These are phyloP conservation scores for Argentina anserina DNA, from an alignment of 306 rosid genomes.

Conservation along the genomic window DNA sequence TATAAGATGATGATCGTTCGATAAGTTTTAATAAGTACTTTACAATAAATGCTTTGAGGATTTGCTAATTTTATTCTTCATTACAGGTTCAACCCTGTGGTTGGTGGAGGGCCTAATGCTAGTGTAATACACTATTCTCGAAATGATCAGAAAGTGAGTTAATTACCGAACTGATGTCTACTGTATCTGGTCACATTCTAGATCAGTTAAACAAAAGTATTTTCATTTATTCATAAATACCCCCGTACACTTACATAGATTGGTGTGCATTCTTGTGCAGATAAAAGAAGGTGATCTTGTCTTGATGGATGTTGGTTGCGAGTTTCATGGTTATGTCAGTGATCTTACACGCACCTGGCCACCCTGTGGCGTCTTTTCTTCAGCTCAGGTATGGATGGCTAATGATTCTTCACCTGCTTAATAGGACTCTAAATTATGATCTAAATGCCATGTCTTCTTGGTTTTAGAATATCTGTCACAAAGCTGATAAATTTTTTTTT, in stretches of 20 bases:
- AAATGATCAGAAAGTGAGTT: constrained; percentile 83
- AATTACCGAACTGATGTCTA: constrained; percentile 4
- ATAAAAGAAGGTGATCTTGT: constrained; percentile 84
- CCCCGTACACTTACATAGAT: constrained; percentile 3
- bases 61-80: constrained; percentile 18
- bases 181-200: neutral
- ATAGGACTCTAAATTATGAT: too few relatives aligned
- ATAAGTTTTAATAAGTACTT: neutral
- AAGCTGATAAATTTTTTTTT: neutral
- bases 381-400: constrained; percentile 54
- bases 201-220: neutral
- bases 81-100: constrained; percentile 88
- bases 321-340: constrained; percentile 82
- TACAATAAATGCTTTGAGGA: neutral
- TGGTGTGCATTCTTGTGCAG: constrained; percentile 38
- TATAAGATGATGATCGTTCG: neutral
- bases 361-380: constrained; percentile 82
- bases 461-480: too few relatives aligned
- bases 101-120: constrained; percentile 92
- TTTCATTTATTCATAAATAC: neutral
- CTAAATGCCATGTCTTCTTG: too few relatives aligned
- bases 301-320: constrained; percentile 96
- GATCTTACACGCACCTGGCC: constrained; percentile 99
- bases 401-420: constrained; percentile 12
- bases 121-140: constrained; percentile 85